Evolutionary conservation across 129 eudicot species (phyloP).

Genomic region (carrot (Daucus carota)): DH1_v3.0 NC_030381.2:34496501-34497000

Average conservation of each 20-base stretch:
- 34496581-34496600: conserved; percentile 50
- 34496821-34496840: conserved; percentile 86
- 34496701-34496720: conserved; percentile 47
- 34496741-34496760: conserved; percentile 43
- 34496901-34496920: conserved; percentile 71
- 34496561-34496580: conserved; percentile 70
- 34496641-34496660: conserved; percentile 68
- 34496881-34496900: conserved; percentile 87
- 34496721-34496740: conserved; percentile 45
- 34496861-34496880: conserved; percentile 89
- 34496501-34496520: conserved; percentile 39
- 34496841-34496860: conserved; percentile 90
- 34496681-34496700: conserved; percentile 67
- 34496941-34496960: conserved; percentile 79
- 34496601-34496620: conserved; percentile 48
- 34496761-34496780: conserved; percentile 83
- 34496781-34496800: conserved; percentile 75
- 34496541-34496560: conserved; percentile 97
- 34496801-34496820: conserved; percentile 95
- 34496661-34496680: conserved; percentile 81
- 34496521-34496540: conserved; percentile 87
- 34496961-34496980: conserved; percentile 74
- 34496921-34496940: conserved; percentile 79
- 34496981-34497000: conserved; percentile 94
- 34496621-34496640: conserved; percentile 57